A percentile compares a stretch with the other conserved stretches of the same genome.
phyloP scores from a whole-genome alignment of 345 rosid genomes.

The Rhodamnia rubescens region DNA sequence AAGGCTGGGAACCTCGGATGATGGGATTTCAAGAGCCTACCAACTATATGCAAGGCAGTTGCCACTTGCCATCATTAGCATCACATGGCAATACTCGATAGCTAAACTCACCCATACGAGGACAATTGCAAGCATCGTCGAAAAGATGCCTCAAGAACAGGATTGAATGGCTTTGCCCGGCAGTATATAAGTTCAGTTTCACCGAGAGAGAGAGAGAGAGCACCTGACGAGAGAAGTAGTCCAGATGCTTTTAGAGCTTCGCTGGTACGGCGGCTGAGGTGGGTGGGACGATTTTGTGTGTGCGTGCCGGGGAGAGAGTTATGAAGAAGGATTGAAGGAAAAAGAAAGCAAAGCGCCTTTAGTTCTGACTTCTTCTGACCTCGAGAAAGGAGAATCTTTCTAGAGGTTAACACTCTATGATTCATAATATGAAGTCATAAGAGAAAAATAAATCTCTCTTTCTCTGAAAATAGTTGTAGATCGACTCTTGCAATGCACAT shows the following conservation, averaged over 20 bases:
- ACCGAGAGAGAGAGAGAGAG: neutral
- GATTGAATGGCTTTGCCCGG: neutral
- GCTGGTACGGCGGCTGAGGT: neutral
- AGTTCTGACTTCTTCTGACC: too few species aligned
- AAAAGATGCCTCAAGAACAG: neutral
- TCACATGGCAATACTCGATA: neutral
- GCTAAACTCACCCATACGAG: neutral
- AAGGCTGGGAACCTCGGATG: neutral
- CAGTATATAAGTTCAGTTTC: neutral
- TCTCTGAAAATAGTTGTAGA: too few species aligned
- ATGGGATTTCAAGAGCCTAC: neutral
- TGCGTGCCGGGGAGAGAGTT: too few species aligned
- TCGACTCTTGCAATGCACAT: too few species aligned
- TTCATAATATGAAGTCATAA: too few species aligned
- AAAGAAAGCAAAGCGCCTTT: neutral
- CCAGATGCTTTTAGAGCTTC: neutral
- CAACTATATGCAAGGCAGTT: neutral
- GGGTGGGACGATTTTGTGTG: neutral
- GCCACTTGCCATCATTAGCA: neutral
- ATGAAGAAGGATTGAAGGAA: neutral
- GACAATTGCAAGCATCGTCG: neutral
- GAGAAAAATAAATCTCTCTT: too few species aligned
- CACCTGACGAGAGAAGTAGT: neutral
- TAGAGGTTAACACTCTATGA: too few species aligned
- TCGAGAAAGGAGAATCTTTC: too few species aligned